Evolutionary conservation across 495 filamentous ascomycete genomes (phyloP).

Genomic region (Penicillium steckii): DNA sequence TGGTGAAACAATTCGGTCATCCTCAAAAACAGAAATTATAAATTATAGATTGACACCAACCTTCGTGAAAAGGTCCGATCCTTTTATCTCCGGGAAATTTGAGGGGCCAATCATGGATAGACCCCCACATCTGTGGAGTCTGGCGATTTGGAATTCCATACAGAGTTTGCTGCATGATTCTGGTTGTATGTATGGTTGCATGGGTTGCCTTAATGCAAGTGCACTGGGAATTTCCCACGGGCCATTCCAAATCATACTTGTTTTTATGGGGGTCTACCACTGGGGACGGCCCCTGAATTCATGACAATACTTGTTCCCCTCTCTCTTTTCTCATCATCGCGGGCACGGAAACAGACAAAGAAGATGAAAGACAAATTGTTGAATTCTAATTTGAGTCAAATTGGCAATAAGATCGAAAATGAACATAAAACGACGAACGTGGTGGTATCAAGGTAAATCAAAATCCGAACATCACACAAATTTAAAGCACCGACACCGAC

Average conservation of each 20-base stretch:
- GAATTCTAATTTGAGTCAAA: neutral
- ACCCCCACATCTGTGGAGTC: slow-evolving; percentile 5
- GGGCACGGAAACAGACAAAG: too few species aligned
- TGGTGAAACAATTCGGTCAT: neutral
- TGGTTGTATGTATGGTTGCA: slow-evolving; percentile 13
- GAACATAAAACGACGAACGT: neutral
- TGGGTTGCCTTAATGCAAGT: neutral
- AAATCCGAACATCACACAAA: neutral
- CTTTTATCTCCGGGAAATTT: neutral
- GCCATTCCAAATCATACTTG: neutral
- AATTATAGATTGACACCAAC: neutral
- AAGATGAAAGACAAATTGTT: neutral
- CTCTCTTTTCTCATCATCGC: too few species aligned
- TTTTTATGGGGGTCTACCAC: neutral
- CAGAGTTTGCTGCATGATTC: neutral
- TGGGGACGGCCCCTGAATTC: neutral
- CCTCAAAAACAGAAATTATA: neutral
- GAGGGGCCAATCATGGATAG: slow-evolving; percentile 6
- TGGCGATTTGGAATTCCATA: slow-evolving; percentile 22
- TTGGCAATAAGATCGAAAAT: neutral
- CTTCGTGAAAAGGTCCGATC: neutral
- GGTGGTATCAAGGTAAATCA: neutral
- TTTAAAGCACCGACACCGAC: neutral
- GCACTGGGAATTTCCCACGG: neutral
- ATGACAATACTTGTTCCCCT: neutral